These are phyloP conservation scores for Lactarius hatsudake DNA, from an alignment of 768 basidiomycete genomes.

Conservation along the genomic window DNA sequence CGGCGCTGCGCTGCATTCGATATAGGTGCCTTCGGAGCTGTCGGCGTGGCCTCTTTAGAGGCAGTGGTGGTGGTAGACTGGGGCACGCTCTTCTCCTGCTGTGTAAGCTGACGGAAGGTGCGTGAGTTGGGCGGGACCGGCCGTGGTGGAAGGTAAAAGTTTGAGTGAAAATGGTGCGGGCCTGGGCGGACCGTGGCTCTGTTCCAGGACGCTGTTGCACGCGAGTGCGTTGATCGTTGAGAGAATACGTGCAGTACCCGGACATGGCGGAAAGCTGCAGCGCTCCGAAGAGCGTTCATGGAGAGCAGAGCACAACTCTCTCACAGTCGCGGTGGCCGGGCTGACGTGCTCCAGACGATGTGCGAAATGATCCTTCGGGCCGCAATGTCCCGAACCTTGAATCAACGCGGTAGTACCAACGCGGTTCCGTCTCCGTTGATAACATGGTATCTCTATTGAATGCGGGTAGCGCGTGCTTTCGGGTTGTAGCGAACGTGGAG, in stretches of 20 bases:
- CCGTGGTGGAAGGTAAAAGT: neutral
- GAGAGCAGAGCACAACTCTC: neutral
- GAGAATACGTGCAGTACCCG: neutral
- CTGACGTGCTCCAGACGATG: neutral
- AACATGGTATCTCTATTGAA: no score
- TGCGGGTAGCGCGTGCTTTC: no score
- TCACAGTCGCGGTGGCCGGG: neutral
- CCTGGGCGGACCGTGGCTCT: slow-evolving; percentile 7
- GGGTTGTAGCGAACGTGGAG: no score
- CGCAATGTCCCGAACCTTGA: no score
- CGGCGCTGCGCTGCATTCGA: slow-evolving; percentile 50
- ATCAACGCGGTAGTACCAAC: no score
- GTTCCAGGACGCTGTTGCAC: neutral
- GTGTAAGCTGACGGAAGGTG: slow-evolving; percentile 9
- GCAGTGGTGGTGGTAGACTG: neutral
- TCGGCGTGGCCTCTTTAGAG: neutral
- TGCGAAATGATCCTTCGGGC: no score
- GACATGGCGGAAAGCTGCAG: neutral
- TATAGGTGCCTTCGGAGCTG: neutral
- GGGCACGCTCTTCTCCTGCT: slow-evolving; percentile 4
- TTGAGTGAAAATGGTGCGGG: neutral
- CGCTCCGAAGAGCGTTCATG: slow-evolving; percentile 17
- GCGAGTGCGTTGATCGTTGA: neutral
- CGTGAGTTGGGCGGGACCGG: neutral
- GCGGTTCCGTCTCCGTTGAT: no score